Conservation (phyloP, 2,329 filamentous ascomycete genomes). For the Bipolaris zeicola region DNA sequence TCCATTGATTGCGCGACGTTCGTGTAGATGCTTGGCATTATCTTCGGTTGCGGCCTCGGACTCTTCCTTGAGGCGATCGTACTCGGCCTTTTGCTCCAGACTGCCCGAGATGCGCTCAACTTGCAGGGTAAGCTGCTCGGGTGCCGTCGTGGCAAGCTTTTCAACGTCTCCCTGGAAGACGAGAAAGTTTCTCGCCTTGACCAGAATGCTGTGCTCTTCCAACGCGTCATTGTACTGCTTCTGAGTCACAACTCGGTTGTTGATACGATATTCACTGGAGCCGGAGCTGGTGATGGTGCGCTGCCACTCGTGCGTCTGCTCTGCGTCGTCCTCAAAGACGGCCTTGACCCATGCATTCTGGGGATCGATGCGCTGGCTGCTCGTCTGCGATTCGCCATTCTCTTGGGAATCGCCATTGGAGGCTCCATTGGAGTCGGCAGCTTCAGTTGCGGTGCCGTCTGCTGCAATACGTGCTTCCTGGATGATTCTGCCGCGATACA, state of each 20-base stretch:
- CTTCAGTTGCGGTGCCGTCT: slow-evolving; percentile 73
- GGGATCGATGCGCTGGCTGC: slow-evolving; percentile 74
- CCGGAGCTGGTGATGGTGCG: slow-evolving; percentile 88
- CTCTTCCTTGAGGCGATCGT: slow-evolving; percentile 86
- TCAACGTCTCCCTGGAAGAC: slow-evolving; percentile 99
- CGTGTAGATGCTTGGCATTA: slow-evolving; percentile 84
- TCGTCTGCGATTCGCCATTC: slow-evolving; percentile 59
- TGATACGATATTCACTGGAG: slow-evolving; percentile 95
- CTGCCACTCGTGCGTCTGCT: slow-evolving; percentile 95
- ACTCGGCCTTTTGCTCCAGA: slow-evolving; percentile 90
- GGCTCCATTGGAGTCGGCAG: slow-evolving; percentile 37
- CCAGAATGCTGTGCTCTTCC: slow-evolving; percentile 93
- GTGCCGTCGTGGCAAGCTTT: slow-evolving; percentile 92
- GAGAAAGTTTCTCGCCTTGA: slow-evolving; percentile 96
- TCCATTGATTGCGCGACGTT: slow-evolving; percentile 91
- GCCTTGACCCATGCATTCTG: slow-evolving; percentile 99
- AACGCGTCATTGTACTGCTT: slow-evolving; percentile 92
- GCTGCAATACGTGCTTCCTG: slow-evolving; percentile 92
- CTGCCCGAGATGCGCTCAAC: slow-evolving; percentile 98
- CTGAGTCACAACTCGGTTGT: slow-evolving; percentile 84
- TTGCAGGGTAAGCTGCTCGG: slow-evolving; percentile 87
- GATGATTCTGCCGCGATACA: slow-evolving; percentile 93
- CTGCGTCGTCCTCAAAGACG: slow-evolving; percentile 96
- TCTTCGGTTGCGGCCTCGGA: slow-evolving; percentile 87
- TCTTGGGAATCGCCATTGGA: slow-evolving; percentile 54